phyloP scores from a whole-genome alignment of 164 flowering plant species.

The Magnolia kwangsiensis region DNA sequence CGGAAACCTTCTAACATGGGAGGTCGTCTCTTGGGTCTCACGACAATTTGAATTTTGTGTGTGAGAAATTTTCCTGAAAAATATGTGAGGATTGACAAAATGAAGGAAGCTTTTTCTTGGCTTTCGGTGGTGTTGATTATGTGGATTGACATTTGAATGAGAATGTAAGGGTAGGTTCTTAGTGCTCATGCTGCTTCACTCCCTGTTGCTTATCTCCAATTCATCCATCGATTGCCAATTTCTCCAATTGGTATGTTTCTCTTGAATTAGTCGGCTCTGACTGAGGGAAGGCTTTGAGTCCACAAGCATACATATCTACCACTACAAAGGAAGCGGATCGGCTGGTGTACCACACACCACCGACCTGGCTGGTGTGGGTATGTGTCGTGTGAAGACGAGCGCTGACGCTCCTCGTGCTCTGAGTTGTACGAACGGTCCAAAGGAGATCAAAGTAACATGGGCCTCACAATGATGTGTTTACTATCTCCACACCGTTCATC shows the following conservation, averaged over 20 bases:
- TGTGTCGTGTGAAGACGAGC: too few species aligned
- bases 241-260: background rate
- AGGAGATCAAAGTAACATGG: too few species aligned
- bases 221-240: background rate
- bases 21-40: background rate
- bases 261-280: background rate
- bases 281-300: background rate
- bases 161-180: background rate
- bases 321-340: too few species aligned
- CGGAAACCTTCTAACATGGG: background rate
- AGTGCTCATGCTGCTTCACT: background rate
- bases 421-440: too few species aligned
- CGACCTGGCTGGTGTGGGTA: too few species aligned
- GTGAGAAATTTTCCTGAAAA: too few species aligned
- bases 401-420: too few species aligned
- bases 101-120: background rate
- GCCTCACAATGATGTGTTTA: too few species aligned
- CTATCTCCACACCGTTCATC: too few species aligned
- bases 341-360: too few species aligned
- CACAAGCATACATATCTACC: too few species aligned
- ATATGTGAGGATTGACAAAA: too few species aligned
- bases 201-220: background rate
- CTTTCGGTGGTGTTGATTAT: background rate
- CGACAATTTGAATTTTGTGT: background rate
- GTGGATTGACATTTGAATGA: background rate